A percentile compares a stretch with the other conserved stretches of the same genome.
Conservation (phyloP, 1,139 yeast genomes). For the Candida glucosophila region DNA sequence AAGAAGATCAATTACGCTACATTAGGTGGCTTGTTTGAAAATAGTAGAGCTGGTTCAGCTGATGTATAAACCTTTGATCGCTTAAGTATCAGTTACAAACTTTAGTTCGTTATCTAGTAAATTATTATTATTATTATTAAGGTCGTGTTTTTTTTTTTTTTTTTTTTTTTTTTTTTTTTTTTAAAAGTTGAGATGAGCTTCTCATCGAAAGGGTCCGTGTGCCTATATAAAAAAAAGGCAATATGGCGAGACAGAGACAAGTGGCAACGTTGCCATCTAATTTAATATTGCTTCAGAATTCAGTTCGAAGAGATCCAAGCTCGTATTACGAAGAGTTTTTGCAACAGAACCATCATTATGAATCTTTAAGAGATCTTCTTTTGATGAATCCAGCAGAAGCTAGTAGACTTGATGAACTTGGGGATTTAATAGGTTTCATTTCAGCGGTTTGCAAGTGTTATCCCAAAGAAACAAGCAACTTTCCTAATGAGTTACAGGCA, state of each 20-base stretch:
- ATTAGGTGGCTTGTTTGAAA: slow-evolving; percentile 50
- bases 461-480: slow-evolving; percentile 78
- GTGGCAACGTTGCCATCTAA: slow-evolving; percentile 89
- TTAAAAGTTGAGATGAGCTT: slow-evolving; percentile 6
- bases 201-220: too few relatives aligned
- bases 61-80: too few relatives aligned
- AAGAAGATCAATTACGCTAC: slow-evolving; percentile 84
- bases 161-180: slow-evolving; percentile 5
- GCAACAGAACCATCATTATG: slow-evolving; percentile 89
- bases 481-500: slow-evolving; percentile 71
- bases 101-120: not conserved
- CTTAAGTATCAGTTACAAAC: too few relatives aligned
- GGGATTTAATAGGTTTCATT: slow-evolving; percentile 81
- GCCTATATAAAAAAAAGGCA: too few relatives aligned
- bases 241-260: slow-evolving; percentile 81
- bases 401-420: slow-evolving; percentile 65
- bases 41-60: slow-evolving; percentile 4
- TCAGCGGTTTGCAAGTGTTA: slow-evolving; percentile 87
- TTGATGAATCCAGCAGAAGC: slow-evolving; percentile 56
- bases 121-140: not conserved
- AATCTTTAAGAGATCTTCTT: slow-evolving; percentile 80
- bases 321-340: slow-evolving; percentile 90
- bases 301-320: slow-evolving; percentile 87
- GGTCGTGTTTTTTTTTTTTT: slow-evolving; percentile 1
- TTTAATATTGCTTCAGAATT: slow-evolving; percentile 81